phyloP scores from a whole-genome alignment of 75 land plant genomes.

The Ceratopteris richardii region DNA sequence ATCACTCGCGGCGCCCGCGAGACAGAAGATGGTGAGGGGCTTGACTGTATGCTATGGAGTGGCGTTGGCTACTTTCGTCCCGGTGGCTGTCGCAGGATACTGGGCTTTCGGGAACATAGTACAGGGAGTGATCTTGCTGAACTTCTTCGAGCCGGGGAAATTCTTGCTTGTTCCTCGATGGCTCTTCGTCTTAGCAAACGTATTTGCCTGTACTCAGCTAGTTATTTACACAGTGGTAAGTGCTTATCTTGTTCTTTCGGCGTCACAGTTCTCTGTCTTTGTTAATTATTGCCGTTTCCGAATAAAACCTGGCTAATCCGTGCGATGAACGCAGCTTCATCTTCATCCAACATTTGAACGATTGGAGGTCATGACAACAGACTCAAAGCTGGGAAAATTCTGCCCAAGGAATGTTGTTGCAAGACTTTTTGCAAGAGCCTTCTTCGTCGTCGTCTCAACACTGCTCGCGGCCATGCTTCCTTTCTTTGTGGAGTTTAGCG shows the following conservation, averaged over 20 bases:
- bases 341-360: slow-evolving; percentile 64
- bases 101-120: slow-evolving; percentile 86
- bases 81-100: slow-evolving; percentile 62
- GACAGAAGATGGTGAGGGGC: slow-evolving; percentile 77
- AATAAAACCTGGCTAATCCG: no score
- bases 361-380: slow-evolving; percentile 36
- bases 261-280: no score
- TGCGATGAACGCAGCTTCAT: no score
- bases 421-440: no score
- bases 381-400: no score
- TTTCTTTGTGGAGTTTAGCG: slow-evolving; percentile 75
- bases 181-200: slow-evolving; percentile 27
- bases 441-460: slow-evolving; percentile 33
- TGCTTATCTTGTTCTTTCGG: no score
- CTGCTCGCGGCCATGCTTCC: slow-evolving; percentile 73
- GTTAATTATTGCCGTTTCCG: no score
- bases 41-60: slow-evolving; percentile 51
- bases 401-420: no score
- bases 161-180: slow-evolving; percentile 57
- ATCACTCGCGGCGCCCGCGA: slow-evolving; percentile 54
- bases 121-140: slow-evolving; percentile 33
- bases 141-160: slow-evolving; percentile 46
- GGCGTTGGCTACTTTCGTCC: slow-evolving; percentile 53
- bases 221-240: slow-evolving; percentile 27
- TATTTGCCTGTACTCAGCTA: slow-evolving; percentile 18